A percentile compares a stretch with the other conserved stretches of the same genome.
Conservation (phyloP, 2,329 filamentous ascomycete species). For the Acrodontium crateriforme region DNA sequence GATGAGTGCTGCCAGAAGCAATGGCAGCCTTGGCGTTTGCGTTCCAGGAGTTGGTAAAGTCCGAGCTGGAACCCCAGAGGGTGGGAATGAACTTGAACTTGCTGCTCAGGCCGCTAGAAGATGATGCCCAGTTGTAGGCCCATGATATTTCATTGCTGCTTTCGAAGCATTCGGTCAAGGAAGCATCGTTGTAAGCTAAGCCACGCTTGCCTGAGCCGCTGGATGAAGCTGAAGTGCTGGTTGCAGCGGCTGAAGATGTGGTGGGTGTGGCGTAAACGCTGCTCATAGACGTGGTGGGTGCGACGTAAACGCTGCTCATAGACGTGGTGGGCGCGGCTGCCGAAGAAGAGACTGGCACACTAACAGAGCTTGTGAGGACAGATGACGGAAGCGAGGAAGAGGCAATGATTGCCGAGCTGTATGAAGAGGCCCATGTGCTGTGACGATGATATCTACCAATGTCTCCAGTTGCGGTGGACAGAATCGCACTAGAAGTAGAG, state of each 20-base stretch:
- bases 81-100: conserved; percentile 50
- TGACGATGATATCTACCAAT: no score
- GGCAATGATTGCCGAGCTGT: no score
- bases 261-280: neutral
- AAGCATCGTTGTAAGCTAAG: conserved; percentile 51
- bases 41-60: conserved; percentile 28
- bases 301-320: no score
- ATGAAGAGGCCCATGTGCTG: no score
- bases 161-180: conserved; percentile 39
- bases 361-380: no score
- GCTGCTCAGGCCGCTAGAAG: conserved; percentile 25
- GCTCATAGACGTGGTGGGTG: no score
- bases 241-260: neutral
- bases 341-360: no score
- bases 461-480: no score
- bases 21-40: conserved; percentile 11
- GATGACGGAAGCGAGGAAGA: no score
- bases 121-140: conserved; percentile 56
- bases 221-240: conserved; percentile 6
- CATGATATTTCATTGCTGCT: conserved; percentile 28
- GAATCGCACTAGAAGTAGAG: no score
- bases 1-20: conserved; percentile 24
- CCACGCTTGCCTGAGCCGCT: conserved; percentile 44
- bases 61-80: conserved; percentile 35
- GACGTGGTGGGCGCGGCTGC: no score